Evolutionary conservation across 768 basidiomycete genomes (phyloP), one percentile per base, ranked within the genome.

Genomic region (Tricholoma matsutake): DNA sequence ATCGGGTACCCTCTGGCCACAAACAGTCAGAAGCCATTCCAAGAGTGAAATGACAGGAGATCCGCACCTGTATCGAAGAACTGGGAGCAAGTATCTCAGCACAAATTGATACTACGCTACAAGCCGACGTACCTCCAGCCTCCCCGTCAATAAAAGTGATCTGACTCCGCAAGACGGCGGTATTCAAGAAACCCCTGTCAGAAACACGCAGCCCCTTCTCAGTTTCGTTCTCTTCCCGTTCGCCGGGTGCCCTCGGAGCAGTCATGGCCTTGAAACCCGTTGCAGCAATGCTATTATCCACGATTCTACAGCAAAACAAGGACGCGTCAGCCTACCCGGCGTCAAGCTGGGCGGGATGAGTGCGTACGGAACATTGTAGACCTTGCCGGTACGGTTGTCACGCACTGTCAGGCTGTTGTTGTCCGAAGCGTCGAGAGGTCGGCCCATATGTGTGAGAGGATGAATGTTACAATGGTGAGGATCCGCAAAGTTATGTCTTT

Each of bases 71-170:
- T 92, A 93, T 51, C 91, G 86, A 61, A 92, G 72, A 54, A 92
- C 83, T 79, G 61, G 29, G 29, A 20, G 39, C 4, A 49, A 32
- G 31, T 54, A 14, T 60, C 49, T 41, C 29, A 52, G 51, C 59
- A 43, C 32, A 54, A 22, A 29, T 16, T 56, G 29, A 16, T 28
- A 31, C 9, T 52, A 52, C 22, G 14, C 29, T 13, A 31, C 55
- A 57, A 16, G 13, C 41, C 54, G 6, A 74, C 80, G 47, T 61
- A 88, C 88, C 78, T 75, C 92, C 93, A 39, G 83, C 88, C 18
- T 94, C 91, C 52, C 94, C 94, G 69, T 96, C 94, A 64, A 96
- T 96, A 65, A 87, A 96, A 0, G 94, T 95, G 67, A 96, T 95
- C 67, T 83, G 75, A 64, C 90, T 92, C 65, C 85, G 77, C 60